A percentile compares a stretch with the other conserved stretches of the same genome.
phyloP scores from a whole-genome alignment of 2,329 filamentous ascomycete genomes.

The Claviceps capensis region DNA sequence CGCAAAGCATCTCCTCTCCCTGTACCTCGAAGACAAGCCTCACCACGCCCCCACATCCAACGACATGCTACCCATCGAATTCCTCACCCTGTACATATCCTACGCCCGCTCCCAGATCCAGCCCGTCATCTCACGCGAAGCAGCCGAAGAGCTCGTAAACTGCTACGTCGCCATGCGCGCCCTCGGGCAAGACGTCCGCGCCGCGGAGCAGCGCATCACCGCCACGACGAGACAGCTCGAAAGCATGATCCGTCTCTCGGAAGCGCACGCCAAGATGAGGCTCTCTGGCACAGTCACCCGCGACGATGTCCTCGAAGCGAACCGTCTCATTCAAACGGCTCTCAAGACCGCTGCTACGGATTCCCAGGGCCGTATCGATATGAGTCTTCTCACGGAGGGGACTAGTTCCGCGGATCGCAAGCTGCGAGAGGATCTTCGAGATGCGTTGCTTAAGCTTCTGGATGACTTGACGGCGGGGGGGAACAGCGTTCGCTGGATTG shows the following conservation, averaged over 20 bases:
- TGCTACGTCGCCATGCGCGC: slow-evolving; percentile 93
- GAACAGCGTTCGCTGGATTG: slow-evolving; percentile 60
- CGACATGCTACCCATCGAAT: slow-evolving; percentile 85
- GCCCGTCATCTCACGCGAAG: slow-evolving; percentile 65
- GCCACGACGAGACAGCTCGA: slow-evolving; percentile 94
- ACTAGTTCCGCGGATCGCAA: slow-evolving; percentile 77
- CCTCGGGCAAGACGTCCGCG: slow-evolving; percentile 74
- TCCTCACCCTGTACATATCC: slow-evolving; percentile 92
- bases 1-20: slow-evolving; percentile 82
- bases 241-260: slow-evolving; percentile 92
- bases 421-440: slow-evolving; percentile 72
- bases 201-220: slow-evolving; percentile 89
- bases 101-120: slow-evolving; percentile 83
- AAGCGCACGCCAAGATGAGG: slow-evolving; percentile 97
- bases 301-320: slow-evolving; percentile 77
- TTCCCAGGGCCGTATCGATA: slow-evolving; percentile 83
- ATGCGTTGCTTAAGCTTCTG: slow-evolving; percentile 56
- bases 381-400: slow-evolving; percentile 91
- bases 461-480: slow-evolving; percentile 66
- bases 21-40: slow-evolving; percentile 92
- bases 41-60: slow-evolving; percentile 61
- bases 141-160: slow-evolving; percentile 70
- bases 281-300: slow-evolving; percentile 62
- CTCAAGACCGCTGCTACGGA: slow-evolving; percentile 98
- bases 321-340: slow-evolving; percentile 82